Percentiles rank a stretch among this genome's conserved stretches.
Evolutionary conservation across 2,329 filamentous ascomycete genomes (phyloP).

Genomic region (Botrytis elliptica): DNA sequence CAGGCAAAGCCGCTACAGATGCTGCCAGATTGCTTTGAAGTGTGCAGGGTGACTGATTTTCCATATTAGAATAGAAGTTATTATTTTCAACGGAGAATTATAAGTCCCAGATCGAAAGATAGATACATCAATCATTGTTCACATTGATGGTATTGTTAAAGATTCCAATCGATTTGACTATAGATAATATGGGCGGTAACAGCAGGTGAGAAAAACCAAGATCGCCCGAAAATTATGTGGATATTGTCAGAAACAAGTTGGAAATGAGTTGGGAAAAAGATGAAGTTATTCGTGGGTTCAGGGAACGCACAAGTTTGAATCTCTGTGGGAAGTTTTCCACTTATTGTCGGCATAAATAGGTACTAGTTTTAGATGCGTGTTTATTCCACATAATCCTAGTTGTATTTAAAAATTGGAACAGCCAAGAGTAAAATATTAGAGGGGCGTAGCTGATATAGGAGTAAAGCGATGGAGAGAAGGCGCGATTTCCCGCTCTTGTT

Average conservation of each 20-base stretch:
- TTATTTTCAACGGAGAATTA: background rate
- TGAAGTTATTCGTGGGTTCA: background rate
- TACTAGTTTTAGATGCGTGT: too few species aligned
- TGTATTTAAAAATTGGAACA: too few species aligned
- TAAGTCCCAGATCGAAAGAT: background rate
- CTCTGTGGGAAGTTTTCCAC: background rate
- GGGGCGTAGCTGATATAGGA: too few species aligned
- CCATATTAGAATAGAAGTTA: rapidly evolving
- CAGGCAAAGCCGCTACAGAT: background rate
- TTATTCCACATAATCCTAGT: too few species aligned
- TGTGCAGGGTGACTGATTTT: background rate
- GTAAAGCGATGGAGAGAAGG: background rate
- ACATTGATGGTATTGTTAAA: too few species aligned
- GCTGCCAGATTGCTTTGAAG: too few species aligned
- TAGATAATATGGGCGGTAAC: background rate
- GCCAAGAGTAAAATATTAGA: too few species aligned
- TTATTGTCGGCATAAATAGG: too few species aligned
- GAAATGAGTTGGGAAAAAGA: background rate
- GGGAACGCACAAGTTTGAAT: background rate
- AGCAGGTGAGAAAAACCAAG: background rate
- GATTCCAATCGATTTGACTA: too few species aligned
- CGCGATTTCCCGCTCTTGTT: background rate
- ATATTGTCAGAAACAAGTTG: too few species aligned
- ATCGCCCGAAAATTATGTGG: too few species aligned
- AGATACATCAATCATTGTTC: too few species aligned